Base-by-base conservation (phyloP, 108 stramenopile genomes). In the Parmales sp. region DNA sequence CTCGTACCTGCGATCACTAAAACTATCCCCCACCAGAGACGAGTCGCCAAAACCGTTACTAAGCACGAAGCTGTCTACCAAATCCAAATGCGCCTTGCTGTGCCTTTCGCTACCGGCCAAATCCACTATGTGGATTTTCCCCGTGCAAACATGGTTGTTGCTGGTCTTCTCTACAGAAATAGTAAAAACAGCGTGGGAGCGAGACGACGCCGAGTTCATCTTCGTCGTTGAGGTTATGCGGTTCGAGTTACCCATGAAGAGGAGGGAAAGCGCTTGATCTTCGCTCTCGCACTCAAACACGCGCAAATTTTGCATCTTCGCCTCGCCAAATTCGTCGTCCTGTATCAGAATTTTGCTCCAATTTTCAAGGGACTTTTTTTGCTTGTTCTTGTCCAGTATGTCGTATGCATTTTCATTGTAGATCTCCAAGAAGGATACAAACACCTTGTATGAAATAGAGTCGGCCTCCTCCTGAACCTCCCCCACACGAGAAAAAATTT, bases 351-450 rank as follows among this genome's bases (percentile, higher is more conserved):
- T 66, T 28, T 43, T 65, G 0, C 22, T 19, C 77, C 76, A 79
- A 11, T 50, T 5, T 22, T 76, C 73, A 25, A 76, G 45, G 65
- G 69, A 44, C n/a, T 71, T 36, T 11, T 29, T 2, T 41, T 22
- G 8, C 49, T 65, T 19, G 1, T 34, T n/a, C 22, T 73, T 60
- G 22, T 80, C 60, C 39, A 85, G 70, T 6, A 85, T 76, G 41
- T 85, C 84, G 69, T 83, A 85, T 1, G 80, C 71, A 2, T 31
- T 65, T 26, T 85, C 84, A 23, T 82, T 78, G 66, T 83, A 85
- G 11, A 85, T 80, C 77, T 85, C 82, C 44, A 79, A 45, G 74
- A 76, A 85, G 23, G 80, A 73, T 20, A 74, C 45, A 29, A 37
- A 63, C 34, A 74, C 76, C 60, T 70, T 16, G n/a, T n/a, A n/a